Conservation (phyloP, 23 red algal species). For the Gracilaria gracilis region DNA sequence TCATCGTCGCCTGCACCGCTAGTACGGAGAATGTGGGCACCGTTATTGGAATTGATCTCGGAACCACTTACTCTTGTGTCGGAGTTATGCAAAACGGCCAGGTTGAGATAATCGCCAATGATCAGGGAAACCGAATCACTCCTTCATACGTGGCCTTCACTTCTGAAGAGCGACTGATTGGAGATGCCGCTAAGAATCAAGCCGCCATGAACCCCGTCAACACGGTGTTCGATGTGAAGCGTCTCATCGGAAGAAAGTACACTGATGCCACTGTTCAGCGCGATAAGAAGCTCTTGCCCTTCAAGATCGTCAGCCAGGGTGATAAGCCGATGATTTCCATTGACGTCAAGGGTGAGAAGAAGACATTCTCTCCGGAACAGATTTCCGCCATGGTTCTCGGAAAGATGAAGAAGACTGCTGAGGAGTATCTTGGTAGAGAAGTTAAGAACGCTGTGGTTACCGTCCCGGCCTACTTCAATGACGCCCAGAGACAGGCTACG, state of each 20-base stretch:
- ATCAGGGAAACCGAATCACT: conserved; percentile 97
- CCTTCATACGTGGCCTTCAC: conserved; percentile 98
- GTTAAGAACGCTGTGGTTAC: conserved; percentile 97
- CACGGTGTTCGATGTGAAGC: conserved; percentile 98
- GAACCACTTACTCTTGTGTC: conserved; percentile 97
- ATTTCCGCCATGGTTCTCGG: conserved; percentile 97
- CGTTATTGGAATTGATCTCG: conserved; percentile 98
- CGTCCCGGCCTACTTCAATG: conserved; percentile 97
- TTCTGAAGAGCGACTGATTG: conserved; percentile 89
- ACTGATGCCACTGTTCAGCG: conserved; percentile 92
- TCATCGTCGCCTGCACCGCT: conserved; percentile 27
- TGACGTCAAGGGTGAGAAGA: conserved; percentile 85
- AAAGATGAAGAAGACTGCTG: conserved; percentile 99
- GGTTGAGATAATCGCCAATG: conserved; percentile 98
- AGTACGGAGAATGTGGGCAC: conserved; percentile 78
- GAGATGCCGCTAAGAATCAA: conserved; percentile 99
- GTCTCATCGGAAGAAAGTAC: conserved; percentile 94
- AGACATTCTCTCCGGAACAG: conserved; percentile 95
- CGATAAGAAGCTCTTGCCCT: conserved; percentile 96
- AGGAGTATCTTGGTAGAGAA: conserved; percentile 96
- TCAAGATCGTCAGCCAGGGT: conserved; percentile 92
- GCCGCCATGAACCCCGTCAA: conserved; percentile 94
- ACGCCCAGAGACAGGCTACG: conserved; percentile 97
- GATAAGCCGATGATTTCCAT: conserved; percentile 95
- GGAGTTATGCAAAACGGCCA: conserved; percentile 98